Base-by-base conservation (phyloP, 805 yeast species). In the Schwanniomyces pseudopolymorphus region DNA sequence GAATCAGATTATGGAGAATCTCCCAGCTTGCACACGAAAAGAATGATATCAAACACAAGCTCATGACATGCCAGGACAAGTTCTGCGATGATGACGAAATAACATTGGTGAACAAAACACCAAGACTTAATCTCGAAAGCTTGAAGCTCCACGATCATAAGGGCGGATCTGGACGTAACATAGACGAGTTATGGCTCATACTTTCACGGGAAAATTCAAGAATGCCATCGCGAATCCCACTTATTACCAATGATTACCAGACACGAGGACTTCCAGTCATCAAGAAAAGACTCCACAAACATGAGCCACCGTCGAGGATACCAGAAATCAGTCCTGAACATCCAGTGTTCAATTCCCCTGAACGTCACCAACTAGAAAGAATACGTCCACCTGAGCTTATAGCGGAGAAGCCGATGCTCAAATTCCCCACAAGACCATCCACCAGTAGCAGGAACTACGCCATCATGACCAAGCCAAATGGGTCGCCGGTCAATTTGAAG, bases 291-390 rank as follows among this genome's bases (percentile, higher is more conserved):
- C 22, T 26, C 16, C 13, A 39, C 24, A 42, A 38, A 1, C 45
- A 39, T 10, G n/a, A 33, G 9, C 45, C 49, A 3, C 48, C 45
- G 3, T 52, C 65, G 9, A 43, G 46, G 24, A 63, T 69, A 17
- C 71, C 75, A 8, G 50, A 56, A 26, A 61, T 67, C 13, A 53
- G 66, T 26, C 59, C 63, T 1, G 51, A 57, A 14, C 72, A 70
- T 44, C 62, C 65, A 4, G 63, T 66, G 2, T 66, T 67, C 46
- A 53, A 55, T 26, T 66, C 72, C 5, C 61, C 67, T 21, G 51
- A 44, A 11, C 40, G 45, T 14, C 31, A 5, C 16, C 35, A 14
- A 7, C 35, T 5, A 11, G 20, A 31, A 14, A 31, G 35, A 16
- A 35, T 47, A 31, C 26, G 41, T 19, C 50, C 47, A 9, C 58